Conservation (phyloP, 1,284 basidiomycete species). For the Ustilago sp. region DNA sequence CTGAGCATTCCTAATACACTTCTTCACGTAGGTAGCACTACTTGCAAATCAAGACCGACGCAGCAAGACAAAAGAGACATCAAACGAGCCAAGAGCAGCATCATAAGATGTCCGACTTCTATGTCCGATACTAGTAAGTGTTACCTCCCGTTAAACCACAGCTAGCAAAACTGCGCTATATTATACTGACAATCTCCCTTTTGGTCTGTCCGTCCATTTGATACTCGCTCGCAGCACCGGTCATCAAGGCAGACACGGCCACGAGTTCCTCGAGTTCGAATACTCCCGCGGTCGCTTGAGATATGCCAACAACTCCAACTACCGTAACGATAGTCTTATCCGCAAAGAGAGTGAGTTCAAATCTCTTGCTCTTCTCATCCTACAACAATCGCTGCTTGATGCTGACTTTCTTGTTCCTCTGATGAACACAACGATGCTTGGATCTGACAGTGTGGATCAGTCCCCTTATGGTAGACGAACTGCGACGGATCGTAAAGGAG, state of each 20-base stretch:
- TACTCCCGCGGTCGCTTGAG: constrained; percentile 94
- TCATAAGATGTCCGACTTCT: constrained; percentile 63
- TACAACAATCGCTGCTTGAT: not conserved
- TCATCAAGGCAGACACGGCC: constrained; percentile 67
- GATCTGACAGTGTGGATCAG: constrained; percentile 85
- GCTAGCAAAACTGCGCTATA: not conserved
- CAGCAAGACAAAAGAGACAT: not conserved
- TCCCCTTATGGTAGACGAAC: constrained; percentile 88
- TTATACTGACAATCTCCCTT: not conserved
- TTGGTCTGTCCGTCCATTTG: not conserved
- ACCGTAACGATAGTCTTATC: constrained; percentile 95
- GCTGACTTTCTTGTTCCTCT: not conserved
- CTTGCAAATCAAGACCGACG: not conserved
- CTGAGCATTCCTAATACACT: no score
- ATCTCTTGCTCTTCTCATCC: not conserved
- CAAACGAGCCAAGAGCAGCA: not conserved
- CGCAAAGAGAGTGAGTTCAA: constrained; percentile 89
- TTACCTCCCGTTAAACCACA: not conserved
- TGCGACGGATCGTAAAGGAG: constrained; percentile 92
- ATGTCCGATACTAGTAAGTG: constrained; percentile 69
- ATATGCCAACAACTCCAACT: constrained; percentile 99
- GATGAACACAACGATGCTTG: not conserved
- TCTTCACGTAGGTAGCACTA: not conserved
- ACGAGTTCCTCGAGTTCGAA: constrained; percentile 92
- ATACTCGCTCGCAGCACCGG: constrained; percentile 52